Base-by-base conservation (phyloP, 2,329 filamentous ascomycete species). In the Trichoderma sp. region DNA sequence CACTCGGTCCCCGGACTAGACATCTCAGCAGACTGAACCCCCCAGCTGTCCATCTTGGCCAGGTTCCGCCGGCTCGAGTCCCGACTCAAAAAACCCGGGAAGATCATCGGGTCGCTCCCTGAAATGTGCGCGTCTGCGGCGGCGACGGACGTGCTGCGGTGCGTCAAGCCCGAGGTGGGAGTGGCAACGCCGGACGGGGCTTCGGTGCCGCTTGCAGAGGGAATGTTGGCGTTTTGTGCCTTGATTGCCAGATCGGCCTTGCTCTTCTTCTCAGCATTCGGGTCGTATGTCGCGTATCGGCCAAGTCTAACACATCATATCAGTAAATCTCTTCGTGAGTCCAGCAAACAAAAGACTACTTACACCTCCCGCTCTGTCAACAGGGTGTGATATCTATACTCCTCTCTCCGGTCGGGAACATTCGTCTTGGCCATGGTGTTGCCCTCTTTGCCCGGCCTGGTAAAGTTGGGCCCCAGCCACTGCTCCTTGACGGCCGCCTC, bases 341-440 rank as follows among this genome's bases (percentile, higher is more conserved):
- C 30, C 28, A 45, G 26, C 19, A 57, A 28, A 28, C 10, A 28
- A 21, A 12, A 21, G 24, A 14, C 6, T 63, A 82, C 88, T 83
- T 80, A 94, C 94, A 98, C 90, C 57, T 88, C 85, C 71, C 91
- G 83, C 78, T 99, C 95, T 72, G 94, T 90, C 64, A 89, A 78
- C 72, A 96, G 81, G 0, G 94, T 98, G 72, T 95, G 90, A 71
- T 97, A 87, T 64, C 95, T 84, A 75, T 96, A 99, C 55, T 92
- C 91, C 74, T 96, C 92, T 61, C 95, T 85, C 66, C 97, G 90
- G 76, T 97, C 93, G 3, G 95, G 95, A 9, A 99, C 92, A 74
- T 99, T 99, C 65, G 92, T 97, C 79, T 98, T 97, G 61, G 90
- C 90, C 85, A 98, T 95, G 68, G 90, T 89, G 70, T 99, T 99